Conservation (phyloP, 2,329 filamentous ascomycete genomes). For the Fusarium protoensiforme region DNA sequence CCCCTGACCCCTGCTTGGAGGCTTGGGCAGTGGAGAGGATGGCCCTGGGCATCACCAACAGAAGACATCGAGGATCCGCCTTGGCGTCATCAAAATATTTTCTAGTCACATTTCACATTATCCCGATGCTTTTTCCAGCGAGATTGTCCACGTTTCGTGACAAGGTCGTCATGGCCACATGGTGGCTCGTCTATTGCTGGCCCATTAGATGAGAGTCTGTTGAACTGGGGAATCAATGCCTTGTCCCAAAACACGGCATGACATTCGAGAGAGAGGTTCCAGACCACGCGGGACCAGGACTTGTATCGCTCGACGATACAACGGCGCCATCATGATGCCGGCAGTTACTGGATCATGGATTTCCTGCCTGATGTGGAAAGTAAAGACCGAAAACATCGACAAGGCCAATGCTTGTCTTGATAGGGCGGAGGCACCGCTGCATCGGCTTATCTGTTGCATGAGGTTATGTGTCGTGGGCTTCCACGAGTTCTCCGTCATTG, state of each 20-base stretch:
- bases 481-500: background rate
- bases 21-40: conserved; percentile 29
- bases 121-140: conserved; percentile 3
- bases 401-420: background rate
- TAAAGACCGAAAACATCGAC: background rate
- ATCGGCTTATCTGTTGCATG: background rate
- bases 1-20: conserved; percentile 38
- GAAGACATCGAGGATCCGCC: conserved; percentile 30
- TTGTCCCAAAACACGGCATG: background rate
- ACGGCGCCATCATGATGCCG: conserved; percentile 28
- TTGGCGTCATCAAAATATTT: conserved; percentile 34
- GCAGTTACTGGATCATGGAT: conserved; percentile 19
- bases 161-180: conserved; percentile 11
- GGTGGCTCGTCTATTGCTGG: conserved; percentile 6
- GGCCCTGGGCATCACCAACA: conserved; percentile 34
- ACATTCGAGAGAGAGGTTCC: conserved; percentile 11
- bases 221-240: background rate
- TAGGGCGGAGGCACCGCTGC: conserved; percentile 4
- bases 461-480: background rate
- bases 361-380: background rate
- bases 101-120: conserved; percentile 28
- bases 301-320: conserved; percentile 1
- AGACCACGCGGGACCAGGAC: conserved; percentile 22
- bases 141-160: conserved; percentile 19
- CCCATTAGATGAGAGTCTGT: background rate